These are phyloP conservation scores for Yamadazyma conglobata DNA, from an alignment of 1,139 yeast species.

Conservation along the genomic window DNA sequence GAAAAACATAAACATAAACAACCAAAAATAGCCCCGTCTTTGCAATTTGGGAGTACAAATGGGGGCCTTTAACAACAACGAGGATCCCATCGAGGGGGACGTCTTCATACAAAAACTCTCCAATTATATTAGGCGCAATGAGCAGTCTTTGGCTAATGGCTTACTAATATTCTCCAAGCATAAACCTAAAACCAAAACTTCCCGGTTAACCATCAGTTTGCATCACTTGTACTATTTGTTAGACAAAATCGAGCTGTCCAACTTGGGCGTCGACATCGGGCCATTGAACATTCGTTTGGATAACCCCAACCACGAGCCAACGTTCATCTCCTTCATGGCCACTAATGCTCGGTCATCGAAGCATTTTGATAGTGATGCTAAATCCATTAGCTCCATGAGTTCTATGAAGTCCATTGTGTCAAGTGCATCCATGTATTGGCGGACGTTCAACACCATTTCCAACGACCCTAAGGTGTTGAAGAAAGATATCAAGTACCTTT, in stretches of 20 bases:
- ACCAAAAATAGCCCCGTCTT: no score
- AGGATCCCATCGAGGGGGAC: slow-evolving; percentile 38
- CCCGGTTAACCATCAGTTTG: slow-evolving; percentile 52
- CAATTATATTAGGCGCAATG: slow-evolving; percentile 39
- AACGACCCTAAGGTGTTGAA: slow-evolving; percentile 43
- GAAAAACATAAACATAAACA: neutral
- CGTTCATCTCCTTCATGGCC: slow-evolving; percentile 51
- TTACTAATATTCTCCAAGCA: slow-evolving; percentile 37
- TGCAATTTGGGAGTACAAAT: no score
- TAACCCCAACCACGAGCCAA: slow-evolving; percentile 55
- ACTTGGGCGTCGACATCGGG: slow-evolving; percentile 56
- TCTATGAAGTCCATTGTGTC: slow-evolving; percentile 57
- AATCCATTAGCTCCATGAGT: slow-evolving; percentile 59
- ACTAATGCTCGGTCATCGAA: slow-evolving; percentile 42
- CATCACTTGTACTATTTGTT: slow-evolving; percentile 62
- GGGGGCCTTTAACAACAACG: slow-evolving; percentile 16
- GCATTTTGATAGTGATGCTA: slow-evolving; percentile 53
- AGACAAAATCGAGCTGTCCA: slow-evolving; percentile 54
- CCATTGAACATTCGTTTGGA: slow-evolving; percentile 60
- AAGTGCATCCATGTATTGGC: slow-evolving; percentile 44
- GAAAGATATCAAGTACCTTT: slow-evolving; percentile 54
- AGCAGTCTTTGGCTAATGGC: slow-evolving; percentile 46
- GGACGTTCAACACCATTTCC: slow-evolving; percentile 28
- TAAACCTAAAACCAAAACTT: slow-evolving; percentile 40
- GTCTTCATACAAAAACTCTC: slow-evolving; percentile 41